Percentiles rank a stretch among this genome's conserved stretches.
Evolutionary conservation across 1,284 basidiomycete genomes (phyloP).

Genomic region (Violaceomyces palustris): DNA sequence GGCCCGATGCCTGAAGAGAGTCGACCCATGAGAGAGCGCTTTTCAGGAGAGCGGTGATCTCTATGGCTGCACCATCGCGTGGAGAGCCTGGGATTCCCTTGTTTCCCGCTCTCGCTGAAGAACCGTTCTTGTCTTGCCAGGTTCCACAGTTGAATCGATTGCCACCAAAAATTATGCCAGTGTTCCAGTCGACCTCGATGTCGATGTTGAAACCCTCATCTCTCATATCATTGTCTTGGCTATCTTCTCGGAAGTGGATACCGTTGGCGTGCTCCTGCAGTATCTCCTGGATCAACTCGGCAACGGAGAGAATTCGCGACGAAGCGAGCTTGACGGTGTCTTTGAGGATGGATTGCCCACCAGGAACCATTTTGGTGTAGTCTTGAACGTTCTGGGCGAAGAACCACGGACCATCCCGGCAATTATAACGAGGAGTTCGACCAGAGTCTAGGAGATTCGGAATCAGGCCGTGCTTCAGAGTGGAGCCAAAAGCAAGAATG

Average conservation of each 20-base stretch:
- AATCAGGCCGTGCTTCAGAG: conserved; percentile 45
- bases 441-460: conserved; percentile 46
- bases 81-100: conserved; percentile 92
- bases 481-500: conserved; percentile 43
- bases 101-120: conserved; percentile 67
- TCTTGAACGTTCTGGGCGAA: conserved; percentile 98
- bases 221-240: conserved; percentile 92
- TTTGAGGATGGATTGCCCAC: conserved; percentile 72
- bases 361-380: conserved; percentile 76
- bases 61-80: conserved; percentile 88
- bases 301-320: conserved; percentile 60
- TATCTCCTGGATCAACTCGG: conserved; percentile 93
- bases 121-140: conserved; percentile 50
- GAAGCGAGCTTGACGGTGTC: conserved; percentile 70
- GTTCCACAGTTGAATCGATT: conserved; percentile 57
- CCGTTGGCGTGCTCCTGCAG: conserved; percentile 87
- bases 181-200: conserved; percentile 88
- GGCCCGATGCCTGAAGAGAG: conserved; percentile 62
- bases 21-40: conserved; percentile 86
- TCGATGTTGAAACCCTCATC: conserved; percentile 90
- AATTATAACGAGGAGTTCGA: conserved; percentile 63
- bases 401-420: conserved; percentile 92
- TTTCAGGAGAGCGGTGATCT: conserved; percentile 89
- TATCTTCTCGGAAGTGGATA: conserved; percentile 90
- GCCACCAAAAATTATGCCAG: conserved; percentile 83